Evolutionary conservation across 805 yeast species (phyloP), one percentile per base, ranked within the genome.

Genomic region (Lachancea kluyveri): DNA sequence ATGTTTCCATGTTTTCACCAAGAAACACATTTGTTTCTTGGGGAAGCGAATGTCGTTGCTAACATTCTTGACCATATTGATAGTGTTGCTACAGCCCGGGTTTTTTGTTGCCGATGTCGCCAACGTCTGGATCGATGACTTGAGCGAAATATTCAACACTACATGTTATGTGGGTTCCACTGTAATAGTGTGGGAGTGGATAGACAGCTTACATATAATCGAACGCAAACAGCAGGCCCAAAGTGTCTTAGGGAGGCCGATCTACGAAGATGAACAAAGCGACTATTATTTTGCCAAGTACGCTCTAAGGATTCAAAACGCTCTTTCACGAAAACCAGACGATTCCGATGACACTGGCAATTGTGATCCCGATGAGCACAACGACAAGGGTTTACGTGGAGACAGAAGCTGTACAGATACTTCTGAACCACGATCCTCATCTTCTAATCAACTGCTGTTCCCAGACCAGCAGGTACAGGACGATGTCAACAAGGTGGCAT

Each of bases 111-210:
- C 86, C 4, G 94, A 83, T 58, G 74, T 84, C 3, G 69, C 88
- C 1, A 77, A 75, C 51, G 66, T 77, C 5, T 84, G 87, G 82
- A 76, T 78, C n/a, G 71, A 71, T 36, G 81, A 78, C 40, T 62
- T 82, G 31, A 75, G 86, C 13, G 90, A 82, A 48, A 63, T 82
- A 26, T 80, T 82, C 55, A 77, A 80, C 26, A 71, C 83, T 12
- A 77, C 82, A 1, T 71, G 79, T n/a, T 79, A 78, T 50, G 72
- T 81, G 6, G 64, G 79, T 13, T 71, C 84, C 21, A 80, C 84
- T 18, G 80, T 80, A 5, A 67, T 79, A 8, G 83, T 83, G 1
- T 82, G 94, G 92, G 94, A 83, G 54, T 85, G 94, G 90, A 69
- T 81, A 39, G 82, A 80, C 48, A 65, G 81, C 40, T 66, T 79